Evolutionary conservation across 1,139 yeast genomes (phyloP), one percentile per base, ranked within the genome.

Genomic region (Yamadazyma membranifaciens): DNA sequence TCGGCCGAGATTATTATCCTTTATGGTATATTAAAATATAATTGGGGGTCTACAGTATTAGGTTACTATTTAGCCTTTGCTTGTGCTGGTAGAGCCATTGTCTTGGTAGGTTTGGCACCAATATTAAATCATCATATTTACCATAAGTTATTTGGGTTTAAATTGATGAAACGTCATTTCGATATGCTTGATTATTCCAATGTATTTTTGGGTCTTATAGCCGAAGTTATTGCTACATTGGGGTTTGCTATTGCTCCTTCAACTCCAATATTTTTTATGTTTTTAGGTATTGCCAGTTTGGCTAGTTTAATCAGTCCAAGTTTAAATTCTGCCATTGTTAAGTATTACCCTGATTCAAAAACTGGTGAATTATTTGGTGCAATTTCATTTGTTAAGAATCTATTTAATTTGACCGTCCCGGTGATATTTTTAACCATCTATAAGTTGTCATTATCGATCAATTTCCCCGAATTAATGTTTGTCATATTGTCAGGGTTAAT

Each of bases 21-120:
- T 28, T 86, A 78, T 52, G 77, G 83, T 1, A 76, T 83, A 28
- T 77, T 69, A 52, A 56, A 54, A 34, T 85, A 80, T 57, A 53
- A 71, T 12, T 83, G 92, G 87, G 64, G 66, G 3, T 70, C 87
- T 11, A 72, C 68, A 4, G 75, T 74, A 32, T 59, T 83, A 28
- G 87, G 91, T 4, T 70, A 74, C 45, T 69, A 78, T 44, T 58
- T 85, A 42, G 78, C 91, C 0, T 43, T 74, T 1, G 48, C 73
- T 1, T 83, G 87, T 37, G 50, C 77, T 1, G 54, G 75, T 5
- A 52, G 62, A 38, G 69, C 71, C 1, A 14, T 64, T 4, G 54
- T 55, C 0, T 56, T 69, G 45, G 52, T 68, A 3, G 47, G 65
- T 6, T 6, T 68, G 3, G 56, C 69, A 3, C 74, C 75, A 3